Conservation (phyloP, 2,329 filamentous ascomycete genomes). For the Diplocarpon mali region DNA sequence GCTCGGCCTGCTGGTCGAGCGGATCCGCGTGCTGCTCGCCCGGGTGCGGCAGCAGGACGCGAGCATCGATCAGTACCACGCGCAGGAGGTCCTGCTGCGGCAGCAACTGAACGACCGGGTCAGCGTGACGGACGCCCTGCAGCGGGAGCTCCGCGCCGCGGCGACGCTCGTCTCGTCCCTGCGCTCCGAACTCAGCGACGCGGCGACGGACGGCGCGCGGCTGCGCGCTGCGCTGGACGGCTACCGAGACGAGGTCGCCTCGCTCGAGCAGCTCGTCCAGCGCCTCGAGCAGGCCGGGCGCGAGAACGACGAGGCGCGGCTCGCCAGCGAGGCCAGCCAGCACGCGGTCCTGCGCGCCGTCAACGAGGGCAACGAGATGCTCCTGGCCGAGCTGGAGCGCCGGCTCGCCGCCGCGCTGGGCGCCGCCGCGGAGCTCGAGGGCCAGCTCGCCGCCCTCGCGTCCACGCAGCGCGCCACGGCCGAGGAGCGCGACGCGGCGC, state of each 20-base stretch:
- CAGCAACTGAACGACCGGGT: conserved; percentile 45
- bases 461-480: conserved; percentile 1
- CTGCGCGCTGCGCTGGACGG: conserved; percentile 40
- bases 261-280: conserved; percentile 41
- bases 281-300: conserved; percentile 33
- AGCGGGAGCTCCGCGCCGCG: conserved; percentile 29
- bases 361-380: conserved; percentile 29
- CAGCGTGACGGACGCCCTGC: conserved; percentile 38
- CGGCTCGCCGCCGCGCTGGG: conserved; percentile 33
- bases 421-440: conserved; percentile 31
- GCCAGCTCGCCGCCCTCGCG: conserved; percentile 26
- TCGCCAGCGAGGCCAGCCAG: conserved; percentile 28
- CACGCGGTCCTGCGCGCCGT: conserved; percentile 22
- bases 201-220: conserved; percentile 37
- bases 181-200: conserved; percentile 19
- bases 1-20: conserved; percentile 41
- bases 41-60: conserved; percentile 38
- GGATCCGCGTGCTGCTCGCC: conserved; percentile 38
- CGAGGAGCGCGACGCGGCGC: conserved; percentile 10
- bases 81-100: conserved; percentile 42
- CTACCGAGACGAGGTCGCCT: conserved; percentile 42
- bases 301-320: conserved; percentile 21
- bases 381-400: conserved; percentile 33
- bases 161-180: conserved; percentile 12
- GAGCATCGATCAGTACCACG: conserved; percentile 49